Evolutionary conservation across 805 yeast species (phyloP), one percentile per base, ranked within the genome.

Genomic region (Brettanomyces custersianus): DNA sequence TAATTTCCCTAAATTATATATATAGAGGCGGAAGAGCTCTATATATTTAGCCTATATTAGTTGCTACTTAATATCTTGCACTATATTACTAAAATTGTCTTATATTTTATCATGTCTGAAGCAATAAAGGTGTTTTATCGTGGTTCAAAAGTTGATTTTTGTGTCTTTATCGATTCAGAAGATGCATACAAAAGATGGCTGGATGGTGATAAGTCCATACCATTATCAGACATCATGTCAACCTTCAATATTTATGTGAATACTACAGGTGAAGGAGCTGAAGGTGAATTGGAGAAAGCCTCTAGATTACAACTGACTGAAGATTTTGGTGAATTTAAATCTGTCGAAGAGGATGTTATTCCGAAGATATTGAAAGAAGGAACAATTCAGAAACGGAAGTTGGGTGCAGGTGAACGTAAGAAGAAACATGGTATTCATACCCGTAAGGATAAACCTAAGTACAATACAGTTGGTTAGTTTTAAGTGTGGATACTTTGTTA

Each of bases 201-300:
- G 34, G 62, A 64, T 19, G 74, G 73, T 26, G 77, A 76, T 40
- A 60, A 72, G 18, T 59, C 75, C 11, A 56, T 74, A 16, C 79
- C 90, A 17, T 60, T 80, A 39, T 62, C 74, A 10, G 77, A 73
- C 28, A 70, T 80, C 4, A 76, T 82, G 1, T 77, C 79, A 0
- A 64, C 69, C 7, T 82, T 72, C 62, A 72, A 79, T 48, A 67
- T 85, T n/a, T 86, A 68, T 52, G 65, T 71, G 17, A 71, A 74
- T 38, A 68, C 68, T 41, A 65, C 63, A 18, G 80, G 83, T 31
- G 62, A 61, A 28, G 95, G 94, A 22, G 61, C 75, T 4, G 82
- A 74, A 47, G 95, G 95, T 38, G 66, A 69, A 7, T 53, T 81
- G 19, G 83, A 79, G 35, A 77, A 73, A 48, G 94, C 90, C 2